A percentile compares a stretch with the other conserved stretches of the same genome.
Evolutionary conservation across 441 rosid species (phyloP).

Genomic region (Sinapis alba): DNA sequence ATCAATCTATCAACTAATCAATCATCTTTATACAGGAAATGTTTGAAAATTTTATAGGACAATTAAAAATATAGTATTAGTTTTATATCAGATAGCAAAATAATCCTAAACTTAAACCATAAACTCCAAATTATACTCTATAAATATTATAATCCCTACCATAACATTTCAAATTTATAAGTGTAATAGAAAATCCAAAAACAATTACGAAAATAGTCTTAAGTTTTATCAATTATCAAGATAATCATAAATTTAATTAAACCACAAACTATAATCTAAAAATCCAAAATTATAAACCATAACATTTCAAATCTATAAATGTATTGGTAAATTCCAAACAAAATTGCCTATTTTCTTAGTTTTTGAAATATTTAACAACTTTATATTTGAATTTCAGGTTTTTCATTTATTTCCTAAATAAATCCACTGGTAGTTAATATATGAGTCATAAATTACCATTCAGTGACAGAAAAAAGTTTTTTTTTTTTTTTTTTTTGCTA

Average conservation of each 20-base stretch:
- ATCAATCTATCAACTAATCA: conserved; percentile 30
- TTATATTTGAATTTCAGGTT: background rate
- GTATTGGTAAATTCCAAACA: background rate
- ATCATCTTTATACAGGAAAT: background rate
- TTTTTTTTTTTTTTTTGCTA: too few species aligned
- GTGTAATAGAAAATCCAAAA: background rate
- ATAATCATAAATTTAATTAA: background rate
- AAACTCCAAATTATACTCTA: background rate
- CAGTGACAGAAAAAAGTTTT: background rate
- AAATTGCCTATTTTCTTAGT: background rate
- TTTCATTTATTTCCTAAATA: background rate
- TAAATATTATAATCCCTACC: background rate
- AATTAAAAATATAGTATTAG: background rate
- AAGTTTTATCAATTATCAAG: background rate
- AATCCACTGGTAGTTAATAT: background rate
- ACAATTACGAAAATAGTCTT: background rate
- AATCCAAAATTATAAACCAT: background rate
- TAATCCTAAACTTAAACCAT: background rate
- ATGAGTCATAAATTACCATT: conserved; percentile 12
- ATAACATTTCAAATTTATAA: background rate
- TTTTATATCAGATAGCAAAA: background rate
- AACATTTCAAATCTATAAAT: background rate
- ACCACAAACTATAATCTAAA: background rate
- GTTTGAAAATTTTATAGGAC: background rate
- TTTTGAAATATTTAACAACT: background rate